Percentiles rank a stretch among this genome's conserved stretches.
Conservation (phyloP, 2,329 filamentous ascomycete genomes). For the Cadophora gregata region DNA sequence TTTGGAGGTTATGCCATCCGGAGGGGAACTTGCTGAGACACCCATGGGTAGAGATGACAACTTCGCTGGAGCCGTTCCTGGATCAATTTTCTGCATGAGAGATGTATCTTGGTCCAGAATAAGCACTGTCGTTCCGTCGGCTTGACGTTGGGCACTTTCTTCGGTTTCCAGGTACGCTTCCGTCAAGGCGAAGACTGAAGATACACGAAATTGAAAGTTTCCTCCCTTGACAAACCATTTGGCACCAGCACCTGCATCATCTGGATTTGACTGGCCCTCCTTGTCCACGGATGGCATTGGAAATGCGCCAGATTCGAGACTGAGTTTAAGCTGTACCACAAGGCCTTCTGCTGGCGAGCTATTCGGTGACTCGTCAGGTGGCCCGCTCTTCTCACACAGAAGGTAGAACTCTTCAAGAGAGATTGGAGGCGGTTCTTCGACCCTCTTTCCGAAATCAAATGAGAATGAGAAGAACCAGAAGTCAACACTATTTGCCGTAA, state of each 20-base stretch:
- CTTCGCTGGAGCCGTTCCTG: neutral
- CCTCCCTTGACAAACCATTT: constrained; percentile 22
- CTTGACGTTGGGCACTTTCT: neutral
- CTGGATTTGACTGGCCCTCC: neutral
- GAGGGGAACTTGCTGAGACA: neutral
- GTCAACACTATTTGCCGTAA: constrained; percentile 29
- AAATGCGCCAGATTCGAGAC: constrained; percentile 16
- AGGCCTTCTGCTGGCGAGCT: neutral
- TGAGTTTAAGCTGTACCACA: constrained; percentile 5
- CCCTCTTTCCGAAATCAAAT: constrained; percentile 33
- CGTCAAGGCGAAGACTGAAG: constrained; percentile 21
- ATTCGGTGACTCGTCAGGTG: neutral
- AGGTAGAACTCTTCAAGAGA: constrained; percentile 14
- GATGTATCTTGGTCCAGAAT: neutral
- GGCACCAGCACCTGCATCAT: constrained; percentile 12
- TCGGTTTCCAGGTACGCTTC: neutral
- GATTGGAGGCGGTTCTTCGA: constrained; percentile 18
- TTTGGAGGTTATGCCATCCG: neutral
- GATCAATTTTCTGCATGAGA: neutral
- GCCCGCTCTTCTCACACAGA: constrained; percentile 17
- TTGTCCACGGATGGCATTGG: neutral
- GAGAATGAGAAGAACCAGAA: constrained; percentile 39
- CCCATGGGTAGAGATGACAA: constrained; percentile 4
- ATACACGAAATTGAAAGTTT: constrained; percentile 19
- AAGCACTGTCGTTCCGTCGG: neutral